Conservation (phyloP, 192 early-diverging fungal species). For the Linnemannia elongata region DNA sequence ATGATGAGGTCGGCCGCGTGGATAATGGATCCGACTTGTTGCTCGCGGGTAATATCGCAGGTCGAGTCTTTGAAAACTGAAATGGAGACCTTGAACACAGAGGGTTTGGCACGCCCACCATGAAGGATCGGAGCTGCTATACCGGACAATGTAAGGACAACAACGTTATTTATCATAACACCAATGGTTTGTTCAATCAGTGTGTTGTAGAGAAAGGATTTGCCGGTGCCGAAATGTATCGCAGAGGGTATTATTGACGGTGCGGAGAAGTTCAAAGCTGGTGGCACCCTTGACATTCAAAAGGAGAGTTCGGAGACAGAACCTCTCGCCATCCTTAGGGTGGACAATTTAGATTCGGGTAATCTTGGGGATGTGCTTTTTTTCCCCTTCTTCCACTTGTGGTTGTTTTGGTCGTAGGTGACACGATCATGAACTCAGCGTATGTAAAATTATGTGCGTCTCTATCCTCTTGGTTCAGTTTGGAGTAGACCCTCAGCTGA, state of each 20-base stretch:
- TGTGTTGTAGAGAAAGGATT: constrained; percentile 34
- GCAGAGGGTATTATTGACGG: too few species aligned
- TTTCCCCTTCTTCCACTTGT: background rate
- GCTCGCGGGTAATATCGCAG: constrained; percentile 7
- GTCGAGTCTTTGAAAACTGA: constrained; percentile 3
- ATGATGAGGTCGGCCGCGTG: constrained; percentile 3
- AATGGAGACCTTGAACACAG: constrained; percentile 36
- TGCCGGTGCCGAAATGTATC: constrained; percentile 3
- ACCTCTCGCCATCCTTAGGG: background rate
- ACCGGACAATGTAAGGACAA: constrained; percentile 33
- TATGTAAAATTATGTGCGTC: background rate
- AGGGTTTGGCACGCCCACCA: constrained; percentile 27
- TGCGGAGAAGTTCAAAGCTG: too few species aligned
- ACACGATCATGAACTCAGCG: background rate
- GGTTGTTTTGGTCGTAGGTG: background rate
- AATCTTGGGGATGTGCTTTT: background rate
- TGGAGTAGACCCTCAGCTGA: background rate
- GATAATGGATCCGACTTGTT: background rate
- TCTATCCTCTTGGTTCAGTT: background rate
- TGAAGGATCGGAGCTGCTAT: constrained; percentile 35
- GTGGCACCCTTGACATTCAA: too few species aligned
- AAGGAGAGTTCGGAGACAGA: too few species aligned
- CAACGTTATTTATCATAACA: background rate
- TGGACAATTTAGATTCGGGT: background rate
- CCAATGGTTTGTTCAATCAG: constrained; percentile 1